A percentile compares a stretch with the other conserved stretches of the same genome.
Evolutionary conservation across 306 rosid genomes (phyloP).

Genomic region (Rosa chinensis): DNA sequence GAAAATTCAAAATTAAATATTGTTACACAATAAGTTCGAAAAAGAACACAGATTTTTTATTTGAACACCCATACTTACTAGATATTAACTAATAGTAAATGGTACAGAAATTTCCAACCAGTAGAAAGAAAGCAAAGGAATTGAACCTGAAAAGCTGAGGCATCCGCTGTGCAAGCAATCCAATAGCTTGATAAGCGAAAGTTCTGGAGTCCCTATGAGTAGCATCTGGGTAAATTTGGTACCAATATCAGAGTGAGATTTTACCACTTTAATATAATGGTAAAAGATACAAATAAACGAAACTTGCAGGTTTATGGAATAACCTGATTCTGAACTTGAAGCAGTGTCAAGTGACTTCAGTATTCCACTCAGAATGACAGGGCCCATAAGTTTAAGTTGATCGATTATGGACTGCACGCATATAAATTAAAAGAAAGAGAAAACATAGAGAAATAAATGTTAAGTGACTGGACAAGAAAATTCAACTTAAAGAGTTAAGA

Average conservation of each 20-base stretch:
- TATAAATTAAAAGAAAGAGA: slow-evolving; percentile 24
- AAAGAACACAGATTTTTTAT: not conserved
- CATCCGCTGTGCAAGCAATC: slow-evolving; percentile 85
- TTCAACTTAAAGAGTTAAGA: not conserved
- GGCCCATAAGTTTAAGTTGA: slow-evolving; percentile 91
- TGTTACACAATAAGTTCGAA: slow-evolving; percentile 3
- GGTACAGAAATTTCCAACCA: not conserved
- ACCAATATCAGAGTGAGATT: slow-evolving; percentile 18
- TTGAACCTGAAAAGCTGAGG: slow-evolving; percentile 90
- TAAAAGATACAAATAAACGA: slow-evolving; percentile 9
- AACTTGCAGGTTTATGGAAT: slow-evolving; percentile 21
- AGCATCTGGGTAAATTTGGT: slow-evolving; percentile 55
- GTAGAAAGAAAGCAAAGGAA: slow-evolving; percentile 16
- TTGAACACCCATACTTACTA: not conserved
- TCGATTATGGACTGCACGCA: slow-evolving; percentile 71
- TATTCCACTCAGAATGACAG: slow-evolving; percentile 86
- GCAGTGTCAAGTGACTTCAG: slow-evolving; percentile 85
- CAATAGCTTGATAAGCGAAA: slow-evolving; percentile 92
- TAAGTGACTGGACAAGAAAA: not conserved
- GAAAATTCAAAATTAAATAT: slow-evolving; percentile 22
- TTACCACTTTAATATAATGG: slow-evolving; percentile 15
- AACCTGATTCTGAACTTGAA: slow-evolving; percentile 77
- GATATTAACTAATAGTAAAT: not conserved
- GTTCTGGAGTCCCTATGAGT: slow-evolving; percentile 73
- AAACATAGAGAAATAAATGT: slow-evolving; percentile 8